These are phyloP conservation scores for Salmacisia buchloeana DNA, from an alignment of 1,284 basidiomycete species.

Conservation along the genomic window DNA sequence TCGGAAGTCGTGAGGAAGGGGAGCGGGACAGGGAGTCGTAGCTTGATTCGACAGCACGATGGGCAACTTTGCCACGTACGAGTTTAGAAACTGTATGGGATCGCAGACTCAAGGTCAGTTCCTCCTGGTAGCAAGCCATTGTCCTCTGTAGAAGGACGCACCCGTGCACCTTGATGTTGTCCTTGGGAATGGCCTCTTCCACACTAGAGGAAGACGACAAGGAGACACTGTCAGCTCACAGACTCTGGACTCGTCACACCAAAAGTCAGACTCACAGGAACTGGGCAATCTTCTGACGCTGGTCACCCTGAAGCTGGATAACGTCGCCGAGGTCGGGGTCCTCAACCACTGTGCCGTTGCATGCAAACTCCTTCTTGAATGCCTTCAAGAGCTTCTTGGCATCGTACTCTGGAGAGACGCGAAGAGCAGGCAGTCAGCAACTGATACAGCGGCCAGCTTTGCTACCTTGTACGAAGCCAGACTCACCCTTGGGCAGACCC, in stretches of 20 bases:
- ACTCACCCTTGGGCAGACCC: constrained; percentile 82
- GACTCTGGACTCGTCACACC: background rate
- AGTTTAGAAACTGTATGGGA: constrained; percentile 4
- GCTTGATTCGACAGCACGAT: background rate
- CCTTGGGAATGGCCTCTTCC: constrained; percentile 46
- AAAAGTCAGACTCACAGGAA: constrained; percentile 30
- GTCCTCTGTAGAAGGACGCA: constrained; percentile 30
- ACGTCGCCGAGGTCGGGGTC: constrained; percentile 95
- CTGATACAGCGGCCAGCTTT: background rate
- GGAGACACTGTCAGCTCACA: background rate
- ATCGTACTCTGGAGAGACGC: constrained; percentile 72
- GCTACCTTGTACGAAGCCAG: background rate
- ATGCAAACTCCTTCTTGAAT: constrained; percentile 99
- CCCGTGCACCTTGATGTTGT: constrained; percentile 50
- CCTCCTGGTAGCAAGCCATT: too few relatives aligned
- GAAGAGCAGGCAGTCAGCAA: constrained; percentile 6
- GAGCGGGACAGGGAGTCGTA: too few relatives aligned
- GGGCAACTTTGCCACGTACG: background rate
- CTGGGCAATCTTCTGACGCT: constrained; percentile 75
- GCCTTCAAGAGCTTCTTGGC: constrained; percentile 97
- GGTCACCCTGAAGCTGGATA: constrained; percentile 98
- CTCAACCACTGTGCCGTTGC: constrained; percentile 95
- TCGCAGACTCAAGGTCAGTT: too few relatives aligned
- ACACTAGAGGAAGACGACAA: constrained; percentile 17
- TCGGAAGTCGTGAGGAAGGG: too few relatives aligned